Base-by-base conservation (phyloP, 1,284 basidiomycete species). In the Inonotus obliquus region DNA sequence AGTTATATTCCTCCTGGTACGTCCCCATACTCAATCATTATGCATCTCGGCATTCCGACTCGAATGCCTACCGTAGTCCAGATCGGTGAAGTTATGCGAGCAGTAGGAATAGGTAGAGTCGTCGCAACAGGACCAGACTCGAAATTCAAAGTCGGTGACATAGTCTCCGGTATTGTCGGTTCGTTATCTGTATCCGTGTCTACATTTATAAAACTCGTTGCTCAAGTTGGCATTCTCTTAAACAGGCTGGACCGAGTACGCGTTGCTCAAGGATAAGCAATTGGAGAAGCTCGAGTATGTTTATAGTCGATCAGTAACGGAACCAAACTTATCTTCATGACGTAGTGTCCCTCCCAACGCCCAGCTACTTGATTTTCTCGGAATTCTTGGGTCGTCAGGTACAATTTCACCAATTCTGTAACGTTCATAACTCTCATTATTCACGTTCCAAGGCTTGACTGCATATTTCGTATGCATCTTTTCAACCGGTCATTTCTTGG, bases 31-130 rank as follows among this genome's bases (percentile, higher is more conserved):
- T 21, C 11, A 10, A 9, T 54, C 37, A 41, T 37, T 10, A 27
- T n/a, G 5, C n/a, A 5, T 52, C 35, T 10, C 17, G 17, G 2
- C 25, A 52, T 29, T 14, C 32, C 32, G 14, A 35, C 29, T 17
- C 21, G 1, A 21, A 17, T 29, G 17, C 9, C 27, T 6, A 49
- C 68, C 32, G 70, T 37, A 61, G 92, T 96, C 10, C 76, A 92
- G 73, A 88, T 96, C 64, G 91, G 91, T 25, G 91, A 87, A 72
- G 85, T 86, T 27, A 92, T 96, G 94, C 83, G 94, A 27, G 85
- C 89, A 0, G 65, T 67, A 2, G 90, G 84, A 2, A 73, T 96
- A 19, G 93, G 87, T 29, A 80, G 83, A 25, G 85, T 96, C 25
- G 71, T 92, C 49, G 75, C 80, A 87, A 87, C 0, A 59, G 68